Conservation (phyloP, 1,284 basidiomycete species). For the Melampsora larici-populina region DNA sequence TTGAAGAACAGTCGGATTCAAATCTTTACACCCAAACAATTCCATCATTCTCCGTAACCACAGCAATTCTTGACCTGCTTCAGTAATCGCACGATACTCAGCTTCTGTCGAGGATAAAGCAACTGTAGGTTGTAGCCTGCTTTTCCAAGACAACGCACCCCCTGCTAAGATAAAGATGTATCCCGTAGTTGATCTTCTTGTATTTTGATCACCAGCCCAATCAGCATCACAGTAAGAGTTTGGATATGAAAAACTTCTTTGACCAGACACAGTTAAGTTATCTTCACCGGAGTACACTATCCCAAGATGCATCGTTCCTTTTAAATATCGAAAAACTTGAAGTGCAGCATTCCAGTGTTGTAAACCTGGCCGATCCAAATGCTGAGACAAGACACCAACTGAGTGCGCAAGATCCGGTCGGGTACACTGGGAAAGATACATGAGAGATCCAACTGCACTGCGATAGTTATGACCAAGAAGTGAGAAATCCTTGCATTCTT, state of each 20-base stretch:
- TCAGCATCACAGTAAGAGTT: too few relatives aligned
- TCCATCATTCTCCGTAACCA: too few relatives aligned
- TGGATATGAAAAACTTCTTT: too few relatives aligned
- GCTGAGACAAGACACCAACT: background rate
- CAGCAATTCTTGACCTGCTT: too few relatives aligned
- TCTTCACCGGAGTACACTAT: too few relatives aligned
- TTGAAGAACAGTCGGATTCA: background rate
- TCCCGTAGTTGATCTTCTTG: background rate
- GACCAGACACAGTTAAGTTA: too few relatives aligned
- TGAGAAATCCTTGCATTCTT: background rate
- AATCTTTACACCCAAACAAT: too few relatives aligned
- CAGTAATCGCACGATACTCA: too few relatives aligned
- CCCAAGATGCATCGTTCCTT: background rate
- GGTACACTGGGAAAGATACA: too few relatives aligned
- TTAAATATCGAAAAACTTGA: background rate
- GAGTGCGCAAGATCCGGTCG: background rate
- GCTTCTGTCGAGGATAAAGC: too few relatives aligned
- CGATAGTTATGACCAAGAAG: background rate
- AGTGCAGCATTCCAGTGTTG: background rate
- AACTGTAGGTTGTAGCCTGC: background rate
- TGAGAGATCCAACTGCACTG: too few relatives aligned
- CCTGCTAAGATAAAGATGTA: background rate
- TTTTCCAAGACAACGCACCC: background rate
- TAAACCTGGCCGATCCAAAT: background rate
- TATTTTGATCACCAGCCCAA: background rate